phyloP scores from a whole-genome alignment of 164 flowering plant genomes.

The Piper longum region DNA sequence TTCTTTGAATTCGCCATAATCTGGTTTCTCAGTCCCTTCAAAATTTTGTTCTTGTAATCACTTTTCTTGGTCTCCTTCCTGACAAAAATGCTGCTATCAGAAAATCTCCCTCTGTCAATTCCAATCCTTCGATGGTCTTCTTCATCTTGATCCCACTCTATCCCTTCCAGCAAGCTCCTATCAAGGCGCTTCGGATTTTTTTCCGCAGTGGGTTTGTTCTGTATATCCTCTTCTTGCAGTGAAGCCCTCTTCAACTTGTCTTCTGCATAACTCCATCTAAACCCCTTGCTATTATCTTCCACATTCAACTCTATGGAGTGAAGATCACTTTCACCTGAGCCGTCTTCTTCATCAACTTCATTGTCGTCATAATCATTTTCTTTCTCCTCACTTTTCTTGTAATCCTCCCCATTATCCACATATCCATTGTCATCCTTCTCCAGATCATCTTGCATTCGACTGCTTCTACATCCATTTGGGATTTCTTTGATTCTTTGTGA shows the following conservation, averaged over 20 bases:
- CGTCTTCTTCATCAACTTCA: slow-evolving; percentile 20
- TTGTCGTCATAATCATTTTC: slow-evolving; percentile 16
- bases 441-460: slow-evolving; percentile 19
- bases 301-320: slow-evolving; percentile 68
- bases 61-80: slow-evolving; percentile 2
- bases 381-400: slow-evolving; percentile 24
- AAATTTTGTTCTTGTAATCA: slow-evolving; percentile 17
- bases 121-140: slow-evolving; percentile 22
- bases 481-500: slow-evolving; percentile 29
- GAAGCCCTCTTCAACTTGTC: slow-evolving; percentile 21
- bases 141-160: slow-evolving; percentile 37
- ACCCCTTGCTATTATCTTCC: slow-evolving; percentile 37
- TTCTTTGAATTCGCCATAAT: slow-evolving; percentile 32
- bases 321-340: slow-evolving; percentile 61
- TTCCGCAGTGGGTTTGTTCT: slow-evolving; percentile 39
- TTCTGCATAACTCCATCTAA: slow-evolving; percentile 30
- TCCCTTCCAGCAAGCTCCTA: slow-evolving; percentile 52
- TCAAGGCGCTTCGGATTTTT: slow-evolving; percentile 34
- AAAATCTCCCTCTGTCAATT: slow-evolving; percentile 9
- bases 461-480: slow-evolving; percentile 11
- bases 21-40: slow-evolving; percentile 44
- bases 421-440: slow-evolving; percentile 23
- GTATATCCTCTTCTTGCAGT: slow-evolving; percentile 28
- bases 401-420: slow-evolving; percentile 15
- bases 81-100: not conserved